Evolutionary conservation across 23 red algal species (phyloP), one percentile per base, ranked within the genome.

Genomic region (Gracilaria vermiculophylla): DNA sequence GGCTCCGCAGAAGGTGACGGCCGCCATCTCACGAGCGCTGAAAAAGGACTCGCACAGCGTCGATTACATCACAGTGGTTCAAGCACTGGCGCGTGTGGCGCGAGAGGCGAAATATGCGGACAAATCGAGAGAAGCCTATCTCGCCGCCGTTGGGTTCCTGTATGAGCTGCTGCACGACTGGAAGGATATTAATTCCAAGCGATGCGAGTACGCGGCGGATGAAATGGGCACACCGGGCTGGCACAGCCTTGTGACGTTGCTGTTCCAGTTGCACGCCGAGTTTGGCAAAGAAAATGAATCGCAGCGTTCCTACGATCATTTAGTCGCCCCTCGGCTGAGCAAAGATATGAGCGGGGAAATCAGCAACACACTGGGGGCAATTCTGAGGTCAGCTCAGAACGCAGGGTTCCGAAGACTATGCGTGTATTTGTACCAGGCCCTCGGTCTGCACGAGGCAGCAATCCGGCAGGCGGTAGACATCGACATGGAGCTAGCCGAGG

Each of bases 181-280:
- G 72, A 79, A 80, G 44, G 42, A 74, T 29, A 40, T 50, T 12
- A 25, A 25, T 39, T 36, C 55, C 21, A 61, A 61, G 31, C 20
- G 55, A 7, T 2, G 23, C 23, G 39, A 85, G 39, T 61, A 31
- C 55, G 24, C 5, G 24, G 27, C 55, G 12, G 31, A 45, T 21
- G 58, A 69, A 62, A 54, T 29, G 29, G 47, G 1, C 2, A 0
- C 14, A 2, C 45, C 44, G 31, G 86, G 58, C 9, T 90, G 86
- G 86, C 40, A 69, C 53, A 90, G 58, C 24, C 33, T 80, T 32
- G 67, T 80, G 13, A 70, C 44, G 10, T 90, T 90, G 57, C 54
- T 90, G 40, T 90, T 90, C 45, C 58, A 66, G 50, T 62, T 90
- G 57, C 86, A 90, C 58, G 71, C 86, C 14, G 86, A 90, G 62